Conservation (phyloP, 148 eudicot species). For the Gaultheria prostrata region DNA sequence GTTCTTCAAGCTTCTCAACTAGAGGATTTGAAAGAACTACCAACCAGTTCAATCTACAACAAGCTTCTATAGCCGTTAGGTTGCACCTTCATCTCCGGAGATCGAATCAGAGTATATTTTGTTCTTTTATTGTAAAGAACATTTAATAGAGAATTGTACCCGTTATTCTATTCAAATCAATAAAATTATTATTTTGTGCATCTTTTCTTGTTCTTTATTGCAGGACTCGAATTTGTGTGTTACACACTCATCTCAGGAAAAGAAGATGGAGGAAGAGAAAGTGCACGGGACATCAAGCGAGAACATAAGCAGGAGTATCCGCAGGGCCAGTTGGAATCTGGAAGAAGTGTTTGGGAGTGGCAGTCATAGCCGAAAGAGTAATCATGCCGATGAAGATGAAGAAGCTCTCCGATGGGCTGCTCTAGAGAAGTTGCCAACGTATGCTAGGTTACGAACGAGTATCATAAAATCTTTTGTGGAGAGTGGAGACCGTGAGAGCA, state of each 20-base stretch:
- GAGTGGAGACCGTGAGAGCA: slow-evolving; percentile 24
- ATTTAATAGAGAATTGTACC: no score
- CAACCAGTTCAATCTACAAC: no score
- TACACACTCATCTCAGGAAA: neutral
- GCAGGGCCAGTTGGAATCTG: slow-evolving; percentile 38
- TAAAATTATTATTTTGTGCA: no score
- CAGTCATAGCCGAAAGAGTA: slow-evolving; percentile 29
- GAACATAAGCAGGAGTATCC: slow-evolving; percentile 37
- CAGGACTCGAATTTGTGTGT: no score
- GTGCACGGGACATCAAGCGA: neutral
- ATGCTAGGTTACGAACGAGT: slow-evolving; percentile 70
- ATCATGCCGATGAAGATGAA: slow-evolving; percentile 72
- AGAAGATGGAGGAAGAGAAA: slow-evolving; percentile 22
- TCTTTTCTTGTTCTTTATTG: no score
- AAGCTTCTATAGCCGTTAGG: no score
- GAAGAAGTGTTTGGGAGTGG: slow-evolving; percentile 55
- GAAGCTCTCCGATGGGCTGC: slow-evolving; percentile 94
- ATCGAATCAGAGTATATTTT: no score
- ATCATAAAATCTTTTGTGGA: slow-evolving; percentile 52
- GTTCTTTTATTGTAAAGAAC: no score
- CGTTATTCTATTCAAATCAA: no score
- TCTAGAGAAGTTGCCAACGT: slow-evolving; percentile 78
- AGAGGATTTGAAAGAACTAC: no score
- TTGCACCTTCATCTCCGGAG: no score
- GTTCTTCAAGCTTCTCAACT: no score